A percentile compares a stretch with the other conserved stretches of the same genome.
These are phyloP conservation scores for Xylaria bambusicola DNA, from an alignment of 495 filamentous ascomycete genomes.

Conservation along the genomic window DNA sequence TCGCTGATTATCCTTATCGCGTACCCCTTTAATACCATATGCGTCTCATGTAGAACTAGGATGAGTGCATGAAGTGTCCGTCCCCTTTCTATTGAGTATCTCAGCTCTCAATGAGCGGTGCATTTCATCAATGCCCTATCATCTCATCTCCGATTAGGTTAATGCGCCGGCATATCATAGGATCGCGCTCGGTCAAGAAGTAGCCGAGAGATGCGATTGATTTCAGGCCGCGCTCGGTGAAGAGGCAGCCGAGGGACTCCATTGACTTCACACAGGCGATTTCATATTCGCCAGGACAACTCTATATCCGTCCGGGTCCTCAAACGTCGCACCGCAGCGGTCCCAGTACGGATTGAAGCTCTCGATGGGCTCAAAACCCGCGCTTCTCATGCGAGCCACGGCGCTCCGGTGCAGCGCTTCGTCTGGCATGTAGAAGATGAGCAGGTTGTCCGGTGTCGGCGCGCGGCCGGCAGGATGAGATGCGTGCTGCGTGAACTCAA, in stretches of 20 bases:
- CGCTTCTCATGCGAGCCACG: constrained; percentile 27
- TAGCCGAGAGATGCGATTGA: no score
- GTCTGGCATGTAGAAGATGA: constrained; percentile 38
- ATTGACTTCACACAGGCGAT: constrained; percentile 28
- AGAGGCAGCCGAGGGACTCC: no score
- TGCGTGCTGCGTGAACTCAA: constrained; percentile 34
- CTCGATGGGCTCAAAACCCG: constrained; percentile 25
- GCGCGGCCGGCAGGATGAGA: constrained; percentile 31
- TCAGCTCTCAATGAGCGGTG: not conserved
- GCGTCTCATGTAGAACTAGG: not conserved
- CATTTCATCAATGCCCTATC: not conserved
- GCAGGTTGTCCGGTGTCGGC: constrained; percentile 38
- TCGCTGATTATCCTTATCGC: no score
- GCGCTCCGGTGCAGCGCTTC: constrained; percentile 19
- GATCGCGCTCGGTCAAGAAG: no score
- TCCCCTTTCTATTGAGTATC: not conserved
- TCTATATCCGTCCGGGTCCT: constrained; percentile 39
- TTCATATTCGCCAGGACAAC: constrained; percentile 36
- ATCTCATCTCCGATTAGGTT: no score
- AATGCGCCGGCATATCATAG: no score
- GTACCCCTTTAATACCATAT: no score
- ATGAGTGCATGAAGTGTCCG: not conserved
- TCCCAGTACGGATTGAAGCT: constrained; percentile 42
- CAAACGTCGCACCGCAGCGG: constrained; percentile 36
- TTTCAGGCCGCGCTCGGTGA: no score